phyloP scores from a whole-genome alignment of 768 basidiomycete species.

The Epithele typhae region DNA sequence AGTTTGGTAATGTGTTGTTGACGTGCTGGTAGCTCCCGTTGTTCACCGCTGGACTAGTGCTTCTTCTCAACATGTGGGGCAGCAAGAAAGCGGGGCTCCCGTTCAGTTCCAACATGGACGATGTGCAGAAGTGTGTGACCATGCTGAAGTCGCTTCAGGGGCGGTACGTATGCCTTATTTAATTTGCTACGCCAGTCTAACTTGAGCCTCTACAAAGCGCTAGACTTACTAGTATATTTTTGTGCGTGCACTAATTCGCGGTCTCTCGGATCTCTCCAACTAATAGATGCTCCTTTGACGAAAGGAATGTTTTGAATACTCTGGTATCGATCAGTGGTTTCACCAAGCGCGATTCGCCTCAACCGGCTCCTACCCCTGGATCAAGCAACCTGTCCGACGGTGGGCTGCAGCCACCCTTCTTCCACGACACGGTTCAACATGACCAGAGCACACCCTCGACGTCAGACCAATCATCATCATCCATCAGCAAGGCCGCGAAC shows the following conservation, averaged over 20 bases:
- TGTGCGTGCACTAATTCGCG: not conserved
- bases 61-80: slow-evolving; percentile 49
- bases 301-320: not conserved
- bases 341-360: not conserved
- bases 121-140: slow-evolving; percentile 38
- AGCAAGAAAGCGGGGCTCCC: slow-evolving; percentile 32
- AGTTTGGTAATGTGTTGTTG: too few species aligned
- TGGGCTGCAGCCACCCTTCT: too few species aligned
- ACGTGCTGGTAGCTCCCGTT: slow-evolving; percentile 26
- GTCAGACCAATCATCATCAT: too few species aligned
- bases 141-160: slow-evolving; percentile 15
- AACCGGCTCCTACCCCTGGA: too few species aligned
- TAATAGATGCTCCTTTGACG: not conserved
- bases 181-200: not conserved
- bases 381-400: too few species aligned
- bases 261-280: not conserved
- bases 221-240: not conserved
- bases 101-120: slow-evolving; percentile 31
- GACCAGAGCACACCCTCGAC: too few species aligned
- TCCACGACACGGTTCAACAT: too few species aligned
- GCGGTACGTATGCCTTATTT: slow-evolving; percentile 4
- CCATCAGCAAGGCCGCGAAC: too few species aligned
- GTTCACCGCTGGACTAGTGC: slow-evolving; percentile 41
- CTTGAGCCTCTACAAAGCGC: not conserved
- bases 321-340: not conserved